phyloP scores from a whole-genome alignment of 768 basidiomycete species.

The Lenzites betulinus region DNA sequence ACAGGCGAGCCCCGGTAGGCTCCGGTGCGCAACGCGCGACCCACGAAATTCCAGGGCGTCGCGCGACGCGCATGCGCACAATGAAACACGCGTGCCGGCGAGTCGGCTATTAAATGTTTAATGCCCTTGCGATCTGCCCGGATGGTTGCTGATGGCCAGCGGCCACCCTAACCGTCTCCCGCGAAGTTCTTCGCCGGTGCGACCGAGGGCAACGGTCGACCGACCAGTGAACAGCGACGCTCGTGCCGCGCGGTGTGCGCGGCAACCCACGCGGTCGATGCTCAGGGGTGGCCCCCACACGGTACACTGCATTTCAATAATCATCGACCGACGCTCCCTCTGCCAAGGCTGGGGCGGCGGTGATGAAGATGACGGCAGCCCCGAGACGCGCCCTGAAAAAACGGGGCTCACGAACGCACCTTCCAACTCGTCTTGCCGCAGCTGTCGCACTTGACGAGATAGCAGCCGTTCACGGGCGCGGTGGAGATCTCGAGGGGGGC shows the following conservation, averaged over 20 bases:
- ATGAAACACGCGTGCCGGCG: conserved; percentile 3
- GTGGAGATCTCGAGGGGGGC: conserved; percentile 18
- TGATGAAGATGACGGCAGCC: not conserved
- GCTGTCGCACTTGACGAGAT: conserved; percentile 53
- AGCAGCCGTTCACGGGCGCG: conserved; percentile 56
- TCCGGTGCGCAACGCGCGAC: not conserved
- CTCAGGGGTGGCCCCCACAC: not conserved
- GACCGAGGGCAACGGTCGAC: too few relatives aligned
- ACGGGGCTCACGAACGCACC: conserved; percentile 46
- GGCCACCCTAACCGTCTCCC: too few relatives aligned
- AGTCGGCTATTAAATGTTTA: not conserved
- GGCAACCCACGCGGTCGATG: not conserved
- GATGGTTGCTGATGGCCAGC: too few relatives aligned
- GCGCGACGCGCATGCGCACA: not conserved
- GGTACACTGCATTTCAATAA: not conserved
- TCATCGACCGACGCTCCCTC: not conserved
- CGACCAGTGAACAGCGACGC: too few relatives aligned
- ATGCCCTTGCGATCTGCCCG: too few relatives aligned
- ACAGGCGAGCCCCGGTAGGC: not conserved
- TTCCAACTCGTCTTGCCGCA: conserved; percentile 75
- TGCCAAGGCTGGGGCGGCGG: not conserved
- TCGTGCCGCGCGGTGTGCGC: conserved; percentile 13
- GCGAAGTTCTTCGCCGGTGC: too few relatives aligned
- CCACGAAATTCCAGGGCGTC: not conserved
- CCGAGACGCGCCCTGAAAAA: not conserved